These are phyloP conservation scores for Sequoiadendron giganteum DNA, from an alignment of 75 land plant species.

Conservation along the genomic window DNA sequence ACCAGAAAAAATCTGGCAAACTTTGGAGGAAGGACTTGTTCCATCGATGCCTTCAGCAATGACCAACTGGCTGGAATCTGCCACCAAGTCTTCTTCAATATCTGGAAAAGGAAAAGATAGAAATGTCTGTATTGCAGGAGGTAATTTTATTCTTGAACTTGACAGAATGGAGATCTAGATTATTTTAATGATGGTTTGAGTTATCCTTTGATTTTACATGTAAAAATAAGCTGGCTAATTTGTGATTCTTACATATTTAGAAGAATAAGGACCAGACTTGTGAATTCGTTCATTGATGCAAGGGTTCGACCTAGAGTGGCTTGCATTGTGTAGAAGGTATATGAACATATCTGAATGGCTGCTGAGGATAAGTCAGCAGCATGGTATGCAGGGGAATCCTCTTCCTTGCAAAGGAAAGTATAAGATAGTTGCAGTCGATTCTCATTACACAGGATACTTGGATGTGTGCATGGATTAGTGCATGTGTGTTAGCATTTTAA, in stretches of 20 bases:
- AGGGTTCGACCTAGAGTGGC: neutral
- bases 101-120: constrained; percentile 45
- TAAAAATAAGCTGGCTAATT: neutral
- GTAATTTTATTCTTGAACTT: constrained; percentile 26
- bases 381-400: neutral
- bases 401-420: neutral
- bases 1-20: constrained; percentile 71
- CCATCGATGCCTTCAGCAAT: constrained; percentile 46
- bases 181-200: neutral
- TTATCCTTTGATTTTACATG: neutral
- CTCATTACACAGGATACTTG: neutral
- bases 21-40: constrained; percentile 86
- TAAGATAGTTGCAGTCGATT: too few relatives aligned
- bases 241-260: neutral
- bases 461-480: neutral
- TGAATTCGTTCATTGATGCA: neutral
- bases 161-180: neutral
- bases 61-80: constrained; percentile 86
- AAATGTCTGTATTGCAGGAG: constrained; percentile 84
- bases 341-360: neutral
- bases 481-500: neutral
- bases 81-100: constrained; percentile 29
- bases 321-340: neutral
- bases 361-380: neutral
- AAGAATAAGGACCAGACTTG: neutral